Evolutionary conservation across 2,329 filamentous ascomycete species (phyloP).

Genomic region (Phialophora expanda): DNA sequence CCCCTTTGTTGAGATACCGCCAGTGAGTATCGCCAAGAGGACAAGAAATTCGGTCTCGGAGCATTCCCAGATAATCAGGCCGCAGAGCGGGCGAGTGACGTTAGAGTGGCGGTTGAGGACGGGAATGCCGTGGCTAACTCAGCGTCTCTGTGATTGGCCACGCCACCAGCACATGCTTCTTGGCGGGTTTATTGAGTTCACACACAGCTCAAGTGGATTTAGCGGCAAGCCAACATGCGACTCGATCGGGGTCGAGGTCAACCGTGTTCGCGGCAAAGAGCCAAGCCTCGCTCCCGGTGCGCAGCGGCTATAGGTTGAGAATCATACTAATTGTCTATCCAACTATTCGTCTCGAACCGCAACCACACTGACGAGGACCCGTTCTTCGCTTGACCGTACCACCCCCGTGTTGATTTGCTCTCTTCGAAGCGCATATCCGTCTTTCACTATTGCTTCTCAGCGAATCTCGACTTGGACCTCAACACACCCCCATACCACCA

Average conservation of each 20-base stretch:
- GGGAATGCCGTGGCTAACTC: neutral
- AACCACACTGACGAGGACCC: no score
- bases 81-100: neutral
- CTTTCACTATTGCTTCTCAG: no score
- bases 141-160: neutral
- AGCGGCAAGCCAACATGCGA: neutral
- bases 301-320: no score
- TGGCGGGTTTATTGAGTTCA: neutral
- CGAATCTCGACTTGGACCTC: neutral
- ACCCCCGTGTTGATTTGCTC: no score
- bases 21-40: neutral
- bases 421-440: no score
- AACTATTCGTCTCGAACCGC: no score
- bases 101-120: neutral
- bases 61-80: neutral
- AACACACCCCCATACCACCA: slow-evolving; percentile 7
- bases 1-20: neutral
- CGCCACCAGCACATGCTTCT: neutral
- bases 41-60: neutral
- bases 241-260: no score
- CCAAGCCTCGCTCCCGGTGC: no score
- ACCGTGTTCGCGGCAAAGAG: no score
- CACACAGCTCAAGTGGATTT: neutral
- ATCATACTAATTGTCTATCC: no score
- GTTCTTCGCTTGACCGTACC: no score